Evolutionary conservation across 768 basidiomycete genomes (phyloP), one percentile per base, ranked within the genome.

Genomic region (Lactarius quietus): DNA sequence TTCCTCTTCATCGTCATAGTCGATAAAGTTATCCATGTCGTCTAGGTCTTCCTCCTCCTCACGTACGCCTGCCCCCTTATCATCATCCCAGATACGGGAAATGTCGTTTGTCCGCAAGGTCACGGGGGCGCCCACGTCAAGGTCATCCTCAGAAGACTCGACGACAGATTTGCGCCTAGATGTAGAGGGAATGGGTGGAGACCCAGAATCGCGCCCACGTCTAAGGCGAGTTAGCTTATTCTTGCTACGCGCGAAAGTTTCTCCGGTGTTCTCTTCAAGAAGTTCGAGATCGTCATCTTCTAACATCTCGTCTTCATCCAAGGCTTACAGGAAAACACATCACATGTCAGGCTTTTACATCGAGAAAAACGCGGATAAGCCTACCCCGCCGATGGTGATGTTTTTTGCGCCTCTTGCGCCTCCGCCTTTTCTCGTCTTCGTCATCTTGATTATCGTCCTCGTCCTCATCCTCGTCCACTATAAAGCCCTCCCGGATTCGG

Each of bases 231-330:
- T 94, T 53, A 95, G 77, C 60, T 87, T 84, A 71, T 85, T 86
- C 73, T 87, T 85, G 55, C 68, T 70, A 29, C 73, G 72, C 52
- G 76, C 74, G 76, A 90, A 89, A 2, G 86, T 82, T 3, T 85
- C 82, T 12, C 96, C 95, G 14, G 92, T 93, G 70, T 97, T 98
- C 77, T 90, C 88, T 69, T 87, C 84, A 28, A 90, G 72, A 4
- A 90, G 81, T 72, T 96, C 96, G 69, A 98, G 76, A 81, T 97
- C 82, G 80, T 87, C 81, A 38, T 98, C 97, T 68, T 97, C 95
- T 57, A 98, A 77, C 9, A 68, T 75, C 29, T 77, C 78, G n/a
- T 78, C 86, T 69, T 90, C 86, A 61, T 86, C 85, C 65, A 86
- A 83, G 45, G 64, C 64, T 65, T 57, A 41, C 0, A 39, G 29